Conservation (phyloP, 208 protist species). For the Naegleria lovaniensis region DNA sequence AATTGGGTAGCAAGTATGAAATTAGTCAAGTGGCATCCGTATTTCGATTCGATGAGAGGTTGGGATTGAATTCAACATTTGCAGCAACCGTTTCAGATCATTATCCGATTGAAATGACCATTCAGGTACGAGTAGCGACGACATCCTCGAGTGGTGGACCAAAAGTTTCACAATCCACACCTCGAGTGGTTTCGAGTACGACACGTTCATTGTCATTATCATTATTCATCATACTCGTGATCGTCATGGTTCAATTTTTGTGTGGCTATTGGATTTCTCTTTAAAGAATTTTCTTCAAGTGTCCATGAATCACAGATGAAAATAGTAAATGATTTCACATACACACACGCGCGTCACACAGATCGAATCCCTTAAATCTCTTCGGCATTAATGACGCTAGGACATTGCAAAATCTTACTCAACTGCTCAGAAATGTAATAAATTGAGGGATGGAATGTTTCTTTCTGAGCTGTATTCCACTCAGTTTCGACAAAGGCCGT, state of each 20-base stretch:
- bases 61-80: not conserved
- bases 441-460: not conserved
- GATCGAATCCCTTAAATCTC: not conserved
- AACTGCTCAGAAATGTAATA: not conserved
- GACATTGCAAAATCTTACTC: not conserved
- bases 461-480: not conserved
- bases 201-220: too few relatives aligned
- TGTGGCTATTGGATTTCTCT: too few relatives aligned
- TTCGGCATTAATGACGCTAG: not conserved
- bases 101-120: slow-evolving; percentile 7
- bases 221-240: too few relatives aligned
- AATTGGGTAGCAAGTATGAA: not conserved
- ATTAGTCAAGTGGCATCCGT: not conserved
- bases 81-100: not conserved
- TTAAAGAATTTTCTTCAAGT: too few relatives aligned
- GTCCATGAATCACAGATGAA: too few relatives aligned
- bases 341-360: too few relatives aligned
- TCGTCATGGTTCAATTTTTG: too few relatives aligned
- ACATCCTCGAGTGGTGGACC: too few relatives aligned
- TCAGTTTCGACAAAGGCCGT: not conserved
- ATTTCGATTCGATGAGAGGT: not conserved
- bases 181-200: too few relatives aligned
- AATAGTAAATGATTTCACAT: too few relatives aligned
- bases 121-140: not conserved
- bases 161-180: too few relatives aligned